These are phyloP conservation scores for Carex littledalei DNA, from an alignment of 176 grass and related monocot species.

Conservation along the genomic window DNA sequence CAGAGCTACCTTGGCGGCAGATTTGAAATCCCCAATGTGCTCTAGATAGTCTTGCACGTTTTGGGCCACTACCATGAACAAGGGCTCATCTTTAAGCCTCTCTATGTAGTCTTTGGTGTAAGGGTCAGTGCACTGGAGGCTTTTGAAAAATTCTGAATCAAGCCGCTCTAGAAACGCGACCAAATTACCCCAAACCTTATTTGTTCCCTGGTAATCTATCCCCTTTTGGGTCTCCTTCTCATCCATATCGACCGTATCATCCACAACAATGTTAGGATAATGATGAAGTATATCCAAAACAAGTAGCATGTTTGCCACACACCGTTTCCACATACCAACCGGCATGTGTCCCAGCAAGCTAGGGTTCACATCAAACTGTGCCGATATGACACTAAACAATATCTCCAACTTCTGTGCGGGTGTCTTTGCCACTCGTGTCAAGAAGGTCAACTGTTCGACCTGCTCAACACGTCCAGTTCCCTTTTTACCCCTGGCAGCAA, in stretches of 20 bases:
- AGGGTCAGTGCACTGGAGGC: constrained; percentile 74
- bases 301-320: constrained; percentile 82
- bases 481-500: constrained; percentile 84
- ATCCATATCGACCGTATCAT: constrained; percentile 56
- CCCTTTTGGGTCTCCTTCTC: constrained; percentile 85
- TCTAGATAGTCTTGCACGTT: constrained; percentile 91
- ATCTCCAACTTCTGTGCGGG: constrained; percentile 95
- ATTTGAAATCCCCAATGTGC: constrained; percentile 56
- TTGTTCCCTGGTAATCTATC: constrained; percentile 52
- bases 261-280: constrained; percentile 87
- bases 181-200: constrained; percentile 72
- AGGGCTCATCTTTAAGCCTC: constrained; percentile 88
- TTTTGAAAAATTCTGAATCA: constrained; percentile 89
- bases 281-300: constrained; percentile 88
- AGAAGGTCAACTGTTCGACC: constrained; percentile 87
- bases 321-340: constrained; percentile 81
- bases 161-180: constrained; percentile 88
- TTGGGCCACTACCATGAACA: constrained; percentile 84
- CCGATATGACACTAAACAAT: constrained; percentile 78
- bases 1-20: constrained; percentile 74
- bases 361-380: constrained; percentile 97
- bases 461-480: constrained; percentile 88
- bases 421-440: constrained; percentile 87
- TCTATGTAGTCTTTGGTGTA: constrained; percentile 88
- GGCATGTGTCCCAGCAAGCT: constrained; percentile 97